Conservation (phyloP, 2,329 filamentous ascomycete genomes). For the Bertia moriformis region DNA sequence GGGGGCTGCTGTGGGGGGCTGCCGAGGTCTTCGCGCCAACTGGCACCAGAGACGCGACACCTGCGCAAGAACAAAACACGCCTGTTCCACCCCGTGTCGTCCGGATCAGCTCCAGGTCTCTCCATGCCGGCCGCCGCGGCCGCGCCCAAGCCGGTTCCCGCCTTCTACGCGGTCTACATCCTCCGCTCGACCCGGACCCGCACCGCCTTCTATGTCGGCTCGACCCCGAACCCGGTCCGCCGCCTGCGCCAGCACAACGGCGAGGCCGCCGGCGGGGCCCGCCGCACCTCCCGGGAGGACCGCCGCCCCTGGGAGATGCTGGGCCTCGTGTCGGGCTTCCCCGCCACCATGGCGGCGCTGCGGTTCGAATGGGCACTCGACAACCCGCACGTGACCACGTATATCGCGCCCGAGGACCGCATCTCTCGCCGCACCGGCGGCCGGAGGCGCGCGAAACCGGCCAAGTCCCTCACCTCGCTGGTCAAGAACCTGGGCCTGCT, state of each 20-base stretch:
- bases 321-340: conserved; percentile 74
- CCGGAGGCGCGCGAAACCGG: conserved; percentile 39
- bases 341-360: conserved; percentile 70
- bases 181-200: conserved; percentile 67
- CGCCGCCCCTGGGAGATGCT: conserved; percentile 86
- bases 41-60: too few species aligned
- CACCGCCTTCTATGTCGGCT: conserved; percentile 71
- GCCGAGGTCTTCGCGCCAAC: too few species aligned
- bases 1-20: background rate
- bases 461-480: conserved; percentile 48
- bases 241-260: conserved; percentile 90
- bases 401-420: background rate
- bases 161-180: conserved; percentile 91
- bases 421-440: conserved; percentile 32
- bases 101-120: too few species aligned
- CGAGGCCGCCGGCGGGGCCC: conserved; percentile 64
- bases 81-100: too few species aligned
- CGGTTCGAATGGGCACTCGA: conserved; percentile 54
- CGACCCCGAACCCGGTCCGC: conserved; percentile 73
- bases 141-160: conserved; percentile 50
- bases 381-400: background rate
- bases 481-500: conserved; percentile 71
- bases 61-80: too few species aligned
- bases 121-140: background rate
- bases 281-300: conserved; percentile 50